Evolutionary conservation across 129 eudicot genomes (phyloP).

Genomic region (Helianthus tuberosus): DNA sequence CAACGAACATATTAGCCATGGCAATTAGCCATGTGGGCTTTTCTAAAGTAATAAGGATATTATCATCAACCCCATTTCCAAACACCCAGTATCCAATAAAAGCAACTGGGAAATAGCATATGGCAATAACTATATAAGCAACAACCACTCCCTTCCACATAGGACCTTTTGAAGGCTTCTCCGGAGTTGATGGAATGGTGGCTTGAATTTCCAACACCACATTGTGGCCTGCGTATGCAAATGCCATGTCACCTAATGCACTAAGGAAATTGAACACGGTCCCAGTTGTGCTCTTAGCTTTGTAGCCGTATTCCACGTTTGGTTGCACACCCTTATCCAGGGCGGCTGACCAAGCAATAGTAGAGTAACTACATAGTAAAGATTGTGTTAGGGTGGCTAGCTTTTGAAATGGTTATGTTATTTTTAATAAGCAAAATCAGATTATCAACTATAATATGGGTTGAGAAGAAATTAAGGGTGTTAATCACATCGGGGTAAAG

Average conservation of each 20-base stretch:
- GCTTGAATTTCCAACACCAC: slow-evolving; percentile 75
- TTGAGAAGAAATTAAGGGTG: too few relatives aligned
- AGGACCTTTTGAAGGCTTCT: slow-evolving; percentile 68
- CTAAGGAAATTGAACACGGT: slow-evolving; percentile 56
- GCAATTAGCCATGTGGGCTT: slow-evolving; percentile 69
- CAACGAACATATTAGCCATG: slow-evolving; percentile 63
- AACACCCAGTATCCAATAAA: slow-evolving; percentile 47
- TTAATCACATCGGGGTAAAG: too few relatives aligned
- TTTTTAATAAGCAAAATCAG: background rate
- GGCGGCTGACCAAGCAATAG: slow-evolving; percentile 58
- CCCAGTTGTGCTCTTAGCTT: slow-evolving; percentile 40
- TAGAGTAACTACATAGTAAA: slow-evolving; percentile 52
- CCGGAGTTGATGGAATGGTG: slow-evolving; percentile 69
- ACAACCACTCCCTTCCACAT: slow-evolving; percentile 73
- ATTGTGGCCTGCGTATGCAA: slow-evolving; percentile 73
- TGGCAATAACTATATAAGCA: slow-evolving; percentile 61
- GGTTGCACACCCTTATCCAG: slow-evolving; percentile 48
- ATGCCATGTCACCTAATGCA: slow-evolving; percentile 67
- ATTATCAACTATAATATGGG: too few relatives aligned
- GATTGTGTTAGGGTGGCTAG: background rate
- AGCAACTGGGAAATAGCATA: slow-evolving; percentile 73
- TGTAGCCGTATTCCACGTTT: slow-evolving; percentile 43
- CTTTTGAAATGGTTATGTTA: background rate
- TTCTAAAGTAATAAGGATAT: slow-evolving; percentile 43
- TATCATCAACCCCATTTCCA: slow-evolving; percentile 49